These are phyloP conservation scores for Mucor circinelloides DNA, from an alignment of 371 early-diverging fungal species.

Conservation along the genomic window DNA sequence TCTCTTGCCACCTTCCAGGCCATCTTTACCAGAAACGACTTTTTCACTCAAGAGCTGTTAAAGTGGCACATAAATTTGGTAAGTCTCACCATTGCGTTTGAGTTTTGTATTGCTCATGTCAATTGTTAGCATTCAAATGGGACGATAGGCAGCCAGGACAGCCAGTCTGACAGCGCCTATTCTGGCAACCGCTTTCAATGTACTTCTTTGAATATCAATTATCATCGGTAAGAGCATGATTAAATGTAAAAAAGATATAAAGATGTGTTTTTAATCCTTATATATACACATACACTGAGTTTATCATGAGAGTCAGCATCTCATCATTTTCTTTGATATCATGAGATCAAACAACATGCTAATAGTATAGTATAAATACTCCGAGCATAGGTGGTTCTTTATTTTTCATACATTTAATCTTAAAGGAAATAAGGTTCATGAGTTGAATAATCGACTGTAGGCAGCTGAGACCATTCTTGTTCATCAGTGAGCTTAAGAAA, in stretches of 20 bases:
- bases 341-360: no score
- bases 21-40: neutral
- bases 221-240: neutral
- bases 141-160: neutral
- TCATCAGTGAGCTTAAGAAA: constrained; percentile 24
- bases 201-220: neutral
- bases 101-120: neutral
- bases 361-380: no score
- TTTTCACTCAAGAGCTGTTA: neutral
- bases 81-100: neutral
- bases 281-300: no score
- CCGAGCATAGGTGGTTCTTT: neutral
- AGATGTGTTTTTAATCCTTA: neutral
- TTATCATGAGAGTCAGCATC: no score
- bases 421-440: constrained; percentile 18
- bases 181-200: neutral
- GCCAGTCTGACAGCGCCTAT: neutral
- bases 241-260: neutral
- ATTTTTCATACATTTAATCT: neutral
- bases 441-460: constrained; percentile 16
- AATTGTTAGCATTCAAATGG: neutral
- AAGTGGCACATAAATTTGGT: neutral
- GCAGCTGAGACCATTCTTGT: constrained; percentile 13
- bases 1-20: neutral
- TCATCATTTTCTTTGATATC: no score